These are phyloP conservation scores for Tricholoma saponaceum DNA, from an alignment of 768 basidiomycete species.

Conservation along the genomic window DNA sequence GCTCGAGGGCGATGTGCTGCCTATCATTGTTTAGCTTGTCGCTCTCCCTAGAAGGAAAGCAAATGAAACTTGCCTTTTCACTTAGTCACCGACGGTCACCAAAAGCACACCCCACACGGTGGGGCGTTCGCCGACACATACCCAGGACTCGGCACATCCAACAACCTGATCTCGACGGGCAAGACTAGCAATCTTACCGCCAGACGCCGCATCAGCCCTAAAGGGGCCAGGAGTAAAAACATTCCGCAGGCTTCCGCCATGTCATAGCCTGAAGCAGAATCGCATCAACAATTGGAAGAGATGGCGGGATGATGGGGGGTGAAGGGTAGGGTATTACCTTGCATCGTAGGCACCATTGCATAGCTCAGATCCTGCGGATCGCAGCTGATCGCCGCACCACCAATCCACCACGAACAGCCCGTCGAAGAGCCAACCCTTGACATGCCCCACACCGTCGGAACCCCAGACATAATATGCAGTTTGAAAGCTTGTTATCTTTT, in stretches of 20 bases:
- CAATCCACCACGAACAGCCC: conserved; percentile 78
- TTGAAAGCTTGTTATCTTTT: no score
- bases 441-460: conserved; percentile 95
- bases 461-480: conserved; percentile 90
- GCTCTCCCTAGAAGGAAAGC: no score
- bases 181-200: conserved; percentile 83
- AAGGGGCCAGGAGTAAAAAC: conserved; percentile 86
- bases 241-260: conserved; percentile 94
- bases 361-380: conserved; percentile 86
- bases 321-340: conserved; percentile 69
- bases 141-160: conserved; percentile 80
- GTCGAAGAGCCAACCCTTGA: conserved; percentile 76
- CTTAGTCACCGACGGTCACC: no score
- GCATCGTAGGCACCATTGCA: conserved; percentile 78
- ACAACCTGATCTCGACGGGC: conserved; percentile 83
- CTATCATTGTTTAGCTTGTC: no score
- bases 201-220: conserved; percentile 67
- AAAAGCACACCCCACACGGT: no score
- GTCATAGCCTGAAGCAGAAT: conserved; percentile 65
- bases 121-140: no score
- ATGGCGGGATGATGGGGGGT: neutral
- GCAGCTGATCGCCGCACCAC: conserved; percentile 80
- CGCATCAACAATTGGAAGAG: neutral
- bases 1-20: no score
- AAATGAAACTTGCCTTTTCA: no score